These are phyloP conservation scores for Candida parachauliodes DNA, from an alignment of 805 yeast genomes.

Conservation along the genomic window DNA sequence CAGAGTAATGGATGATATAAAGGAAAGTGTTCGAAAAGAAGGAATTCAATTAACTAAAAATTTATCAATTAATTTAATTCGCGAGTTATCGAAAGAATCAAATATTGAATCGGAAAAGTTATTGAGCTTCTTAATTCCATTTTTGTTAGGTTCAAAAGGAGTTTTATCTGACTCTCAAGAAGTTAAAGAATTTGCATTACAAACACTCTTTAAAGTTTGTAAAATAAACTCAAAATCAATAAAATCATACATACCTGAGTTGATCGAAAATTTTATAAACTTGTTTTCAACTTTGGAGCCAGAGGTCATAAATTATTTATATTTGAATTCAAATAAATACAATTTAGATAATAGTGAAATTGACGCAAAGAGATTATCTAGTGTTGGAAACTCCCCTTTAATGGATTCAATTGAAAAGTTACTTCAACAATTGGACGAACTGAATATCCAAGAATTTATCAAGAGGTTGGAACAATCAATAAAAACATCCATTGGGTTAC, in stretches of 20 bases:
- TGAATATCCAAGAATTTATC: constrained; percentile 46
- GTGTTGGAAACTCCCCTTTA: constrained; percentile 78
- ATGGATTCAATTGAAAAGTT: constrained; percentile 81
- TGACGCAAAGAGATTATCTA: constrained; percentile 71
- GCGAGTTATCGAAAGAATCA: constrained; percentile 47
- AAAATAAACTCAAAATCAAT: constrained; percentile 58
- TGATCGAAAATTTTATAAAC: constrained; percentile 64
- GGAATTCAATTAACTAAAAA: constrained; percentile 67
- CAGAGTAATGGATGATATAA: constrained; percentile 88
- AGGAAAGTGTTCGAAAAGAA: constrained; percentile 84
- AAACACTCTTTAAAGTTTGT: constrained; percentile 68
- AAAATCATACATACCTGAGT: constrained; percentile 62
- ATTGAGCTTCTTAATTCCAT: constrained; percentile 64
- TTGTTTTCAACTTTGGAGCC: constrained; percentile 90
- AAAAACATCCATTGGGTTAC: constrained; percentile 76
- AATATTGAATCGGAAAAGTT: constrained; percentile 35
- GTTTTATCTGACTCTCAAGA: constrained; percentile 84
- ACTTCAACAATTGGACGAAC: constrained; percentile 52
- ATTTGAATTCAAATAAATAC: constrained; percentile 85
- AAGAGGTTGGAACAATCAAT: constrained; percentile 52
- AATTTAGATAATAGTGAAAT: constrained; percentile 67
- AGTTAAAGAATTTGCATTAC: constrained; percentile 68
- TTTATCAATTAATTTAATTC: constrained; percentile 59
- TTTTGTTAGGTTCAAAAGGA: constrained; percentile 75
- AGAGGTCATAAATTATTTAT: constrained; percentile 78